Percentiles rank a stretch among this genome's conserved stretches.
These are phyloP conservation scores for Carex littledalei DNA, from an alignment of 176 grass and related monocot genomes.

Conservation along the genomic window DNA sequence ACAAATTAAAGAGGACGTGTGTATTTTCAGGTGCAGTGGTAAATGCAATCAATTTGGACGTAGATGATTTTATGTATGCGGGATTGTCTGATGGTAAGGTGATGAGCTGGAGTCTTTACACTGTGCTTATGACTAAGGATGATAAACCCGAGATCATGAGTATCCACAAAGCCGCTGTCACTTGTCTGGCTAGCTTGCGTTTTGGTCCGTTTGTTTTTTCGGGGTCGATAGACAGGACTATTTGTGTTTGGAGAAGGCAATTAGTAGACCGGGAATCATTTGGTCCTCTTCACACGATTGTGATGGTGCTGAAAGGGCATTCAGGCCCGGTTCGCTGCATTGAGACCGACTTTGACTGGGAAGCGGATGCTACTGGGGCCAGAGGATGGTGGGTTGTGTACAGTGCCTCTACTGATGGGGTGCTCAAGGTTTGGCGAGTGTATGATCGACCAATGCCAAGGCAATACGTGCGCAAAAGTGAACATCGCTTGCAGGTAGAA, in stretches of 20 bases:
- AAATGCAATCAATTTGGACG: no score
- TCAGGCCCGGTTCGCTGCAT: constrained; percentile 44
- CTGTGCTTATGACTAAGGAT: no score
- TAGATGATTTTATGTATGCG: no score
- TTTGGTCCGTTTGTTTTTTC: constrained; percentile 39
- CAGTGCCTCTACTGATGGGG: constrained; percentile 53
- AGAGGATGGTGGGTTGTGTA: constrained; percentile 37
- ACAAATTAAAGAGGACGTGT: no score
- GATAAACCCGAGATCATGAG: no score
- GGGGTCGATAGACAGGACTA: constrained; percentile 55
- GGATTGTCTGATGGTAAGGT: no score
- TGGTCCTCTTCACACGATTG: background rate
- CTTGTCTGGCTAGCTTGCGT: constrained; percentile 42
- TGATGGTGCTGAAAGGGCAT: constrained; percentile 42
- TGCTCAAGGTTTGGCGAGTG: constrained; percentile 47
- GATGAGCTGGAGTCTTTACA: no score
- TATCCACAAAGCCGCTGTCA: no score
- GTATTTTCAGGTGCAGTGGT: no score
- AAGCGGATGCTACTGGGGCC: background rate
- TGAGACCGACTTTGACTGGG: constrained; percentile 27
- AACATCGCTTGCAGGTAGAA: background rate
- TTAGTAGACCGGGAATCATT: background rate
- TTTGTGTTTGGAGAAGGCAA: constrained; percentile 53
- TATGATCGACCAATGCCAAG: background rate
- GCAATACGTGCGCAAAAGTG: no score